These are phyloP conservation scores for Zygotorulaspora florentina DNA, from an alignment of 805 yeast genomes.

Conservation along the genomic window DNA sequence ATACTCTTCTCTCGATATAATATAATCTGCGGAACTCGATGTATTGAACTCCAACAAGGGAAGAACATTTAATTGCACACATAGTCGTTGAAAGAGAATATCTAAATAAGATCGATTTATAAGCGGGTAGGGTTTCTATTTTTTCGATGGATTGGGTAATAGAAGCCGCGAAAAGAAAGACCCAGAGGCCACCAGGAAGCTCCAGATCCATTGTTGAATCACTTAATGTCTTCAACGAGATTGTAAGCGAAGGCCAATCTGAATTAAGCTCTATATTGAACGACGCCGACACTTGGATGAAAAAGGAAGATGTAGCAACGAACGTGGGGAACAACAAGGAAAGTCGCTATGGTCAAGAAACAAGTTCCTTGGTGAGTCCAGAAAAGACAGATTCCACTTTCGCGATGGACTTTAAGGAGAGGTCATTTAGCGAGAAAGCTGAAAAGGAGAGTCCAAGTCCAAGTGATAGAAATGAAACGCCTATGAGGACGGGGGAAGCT, in stretches of 20 bases:
- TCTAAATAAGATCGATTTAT: background rate
- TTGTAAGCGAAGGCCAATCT: constrained; percentile 21
- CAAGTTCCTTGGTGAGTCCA: constrained; percentile 12
- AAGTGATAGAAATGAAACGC: constrained; percentile 9
- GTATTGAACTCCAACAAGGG: background rate
- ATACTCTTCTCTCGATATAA: background rate
- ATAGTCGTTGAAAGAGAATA: too few relatives aligned
- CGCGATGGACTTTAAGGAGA: constrained; percentile 2
- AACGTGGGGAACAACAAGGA: background rate
- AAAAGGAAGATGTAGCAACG: constrained; percentile 6
- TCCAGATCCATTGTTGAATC: constrained; percentile 34
- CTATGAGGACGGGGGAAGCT: constrained; percentile 3
- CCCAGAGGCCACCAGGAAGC: constrained; percentile 27
- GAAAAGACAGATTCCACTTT: constrained; percentile 13
- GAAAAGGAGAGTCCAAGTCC: background rate
- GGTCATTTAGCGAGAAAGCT: constrained; percentile 4
- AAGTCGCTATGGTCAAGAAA: background rate
- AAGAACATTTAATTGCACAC: background rate
- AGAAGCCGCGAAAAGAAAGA: constrained; percentile 28
- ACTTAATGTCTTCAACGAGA: constrained; percentile 26
- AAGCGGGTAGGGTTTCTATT: background rate
- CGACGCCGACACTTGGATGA: constrained; percentile 25
- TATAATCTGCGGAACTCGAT: background rate
- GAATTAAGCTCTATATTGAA: constrained; percentile 17
- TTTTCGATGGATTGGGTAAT: constrained; percentile 32